A percentile compares a stretch with the other conserved stretches of the same genome.
Conservation (phyloP, 768 basidiomycete genomes). For the Psilocybe azurescens region DNA sequence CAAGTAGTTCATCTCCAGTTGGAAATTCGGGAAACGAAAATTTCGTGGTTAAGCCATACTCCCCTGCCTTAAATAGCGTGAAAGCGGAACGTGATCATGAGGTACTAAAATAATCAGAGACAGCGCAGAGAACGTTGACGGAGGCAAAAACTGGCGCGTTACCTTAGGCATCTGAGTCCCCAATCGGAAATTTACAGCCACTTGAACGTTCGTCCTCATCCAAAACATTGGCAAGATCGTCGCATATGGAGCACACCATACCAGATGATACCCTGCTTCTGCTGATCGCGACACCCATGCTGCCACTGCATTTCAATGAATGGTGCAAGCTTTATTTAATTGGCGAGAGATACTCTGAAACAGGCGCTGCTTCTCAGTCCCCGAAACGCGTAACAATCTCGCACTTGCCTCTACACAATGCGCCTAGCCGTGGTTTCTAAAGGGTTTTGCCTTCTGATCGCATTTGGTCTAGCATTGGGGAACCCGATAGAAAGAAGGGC, state of each 20-base stretch:
- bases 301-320: background rate
- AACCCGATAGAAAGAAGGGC: constrained; percentile 11
- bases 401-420: background rate
- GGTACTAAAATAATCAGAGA: constrained; percentile 1
- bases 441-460: constrained; percentile 8
- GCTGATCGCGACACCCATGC: background rate
- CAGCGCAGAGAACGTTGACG: constrained; percentile 6
- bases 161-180: constrained; percentile 7
- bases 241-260: constrained; percentile 2
- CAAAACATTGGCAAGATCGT: background rate
- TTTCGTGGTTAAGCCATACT: background rate
- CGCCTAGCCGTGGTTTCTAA: constrained; percentile 8
- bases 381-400: background rate
- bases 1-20: background rate
- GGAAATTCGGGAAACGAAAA: background rate
- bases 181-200: constrained; percentile 10
- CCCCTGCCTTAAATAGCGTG: background rate
- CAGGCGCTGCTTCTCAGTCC: background rate
- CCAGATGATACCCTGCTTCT: background rate
- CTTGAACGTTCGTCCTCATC: constrained; percentile 11
- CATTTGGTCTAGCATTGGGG: constrained; percentile 8
- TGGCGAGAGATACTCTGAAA: background rate
- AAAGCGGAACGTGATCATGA: constrained; percentile 6
- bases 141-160: background rate
- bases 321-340: background rate